phyloP scores from a whole-genome alignment of 345 rosid species.

The Turritis glabra region DNA sequence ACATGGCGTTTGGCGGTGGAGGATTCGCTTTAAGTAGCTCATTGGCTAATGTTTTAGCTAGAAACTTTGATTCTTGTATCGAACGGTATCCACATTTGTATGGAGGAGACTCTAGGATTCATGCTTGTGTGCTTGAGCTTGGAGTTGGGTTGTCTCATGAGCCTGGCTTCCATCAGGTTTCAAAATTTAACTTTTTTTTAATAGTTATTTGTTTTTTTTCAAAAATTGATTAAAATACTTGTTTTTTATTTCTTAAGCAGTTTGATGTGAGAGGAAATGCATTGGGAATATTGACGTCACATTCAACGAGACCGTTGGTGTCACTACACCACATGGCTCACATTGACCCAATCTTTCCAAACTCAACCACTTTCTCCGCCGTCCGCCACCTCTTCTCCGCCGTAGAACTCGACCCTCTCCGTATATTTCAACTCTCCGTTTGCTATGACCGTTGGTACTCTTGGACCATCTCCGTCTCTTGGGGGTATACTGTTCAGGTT shows the following conservation, averaged over 20 bases:
- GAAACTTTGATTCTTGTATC: conserved; percentile 74
- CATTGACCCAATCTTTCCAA: conserved; percentile 68
- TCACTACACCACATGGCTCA: conserved; percentile 75
- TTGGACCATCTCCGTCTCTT: conserved; percentile 81
- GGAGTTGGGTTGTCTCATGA: conserved; percentile 71
- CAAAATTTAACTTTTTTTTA: not conserved
- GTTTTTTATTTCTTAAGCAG: conserved; percentile 25
- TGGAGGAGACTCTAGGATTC: conserved; percentile 75
- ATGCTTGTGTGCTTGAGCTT: conserved; percentile 78
- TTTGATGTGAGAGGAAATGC: conserved; percentile 70
- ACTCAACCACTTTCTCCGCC: conserved; percentile 54
- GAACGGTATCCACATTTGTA: conserved; percentile 79
- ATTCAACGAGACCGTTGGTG: conserved; percentile 70
- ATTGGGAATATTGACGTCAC: conserved; percentile 72
- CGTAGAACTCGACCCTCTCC: conserved; percentile 57
- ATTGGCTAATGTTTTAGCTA: conserved; percentile 67
- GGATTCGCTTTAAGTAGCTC: conserved; percentile 82
- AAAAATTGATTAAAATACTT: not conserved
- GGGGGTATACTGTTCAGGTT: conserved; percentile 89
- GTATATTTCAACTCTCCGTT: conserved; percentile 70
- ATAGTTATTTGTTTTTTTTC: not conserved
- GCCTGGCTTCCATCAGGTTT: conserved; percentile 97
- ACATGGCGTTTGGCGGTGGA: conserved; percentile 82
- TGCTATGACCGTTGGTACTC: conserved; percentile 76
- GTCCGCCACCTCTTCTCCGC: conserved; percentile 58